Evolutionary conservation across 2,329 filamentous ascomycete species (phyloP), one percentile per base, ranked within the genome.

Genomic region (Hawksworthiomyces lignivorus): DNA sequence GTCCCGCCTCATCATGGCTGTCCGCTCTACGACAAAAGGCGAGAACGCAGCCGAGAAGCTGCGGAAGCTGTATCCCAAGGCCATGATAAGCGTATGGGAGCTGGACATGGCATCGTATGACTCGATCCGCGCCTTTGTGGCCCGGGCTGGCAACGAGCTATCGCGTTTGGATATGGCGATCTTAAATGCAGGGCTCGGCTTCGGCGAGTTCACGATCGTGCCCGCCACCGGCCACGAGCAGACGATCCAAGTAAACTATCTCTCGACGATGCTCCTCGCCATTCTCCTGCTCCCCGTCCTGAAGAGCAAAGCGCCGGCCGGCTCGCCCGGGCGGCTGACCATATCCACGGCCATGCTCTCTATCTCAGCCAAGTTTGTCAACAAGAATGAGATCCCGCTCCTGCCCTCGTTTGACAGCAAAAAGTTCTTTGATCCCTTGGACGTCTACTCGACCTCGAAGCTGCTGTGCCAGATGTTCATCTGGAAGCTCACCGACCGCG

Each of bases 391-490:
- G 17, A 39, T 48, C 12, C 43, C 48, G 19, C 39, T 52, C 4
- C 44, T 49, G n/a, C 44, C 53, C 11, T 44, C 42, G 14, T 44
- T 44, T 20, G 36, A 40, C 27, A 10, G 31, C 31, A n/a, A 29
- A 28, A 26, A 26, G 21, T 15, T 20, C 31, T 44, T 29, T 29
- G 31, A 36, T 30, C n/a, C n/a, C 8, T 6, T n/a, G 7, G 42
- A 44, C 30, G 36, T 26, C 17, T 44, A 44, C 36, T 12, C 35
- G 4, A 38, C 29, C 8, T 43, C 46, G 17, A 66, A 65, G 41
- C 52, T 55, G 0, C 50, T 67, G 0, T 50, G 51, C 4, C 57
- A 61, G 20, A 50, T 64, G 22, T 66, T 64, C 50, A 49, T 58
- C 3, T 49, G 50, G 47, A 62, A 63, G 39, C 48, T 70, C 0